These are phyloP conservation scores for Globisporangium ultimum DNA, from an alignment of 352 stramenopile species.

Conservation along the genomic window DNA sequence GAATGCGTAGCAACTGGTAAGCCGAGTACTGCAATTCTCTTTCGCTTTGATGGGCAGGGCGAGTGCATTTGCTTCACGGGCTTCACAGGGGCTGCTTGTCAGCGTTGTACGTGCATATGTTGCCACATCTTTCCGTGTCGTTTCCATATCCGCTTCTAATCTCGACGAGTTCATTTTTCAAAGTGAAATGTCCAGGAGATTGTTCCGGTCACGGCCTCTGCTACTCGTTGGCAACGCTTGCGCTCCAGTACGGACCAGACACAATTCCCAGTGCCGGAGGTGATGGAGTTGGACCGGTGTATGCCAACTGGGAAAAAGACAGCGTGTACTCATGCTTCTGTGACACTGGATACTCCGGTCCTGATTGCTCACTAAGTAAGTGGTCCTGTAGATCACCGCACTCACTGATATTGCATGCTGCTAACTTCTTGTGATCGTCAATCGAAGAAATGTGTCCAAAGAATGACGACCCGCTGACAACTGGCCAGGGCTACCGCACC, in stretches of 20 bases:
- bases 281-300: slow-evolving; percentile 46
- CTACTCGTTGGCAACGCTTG: slow-evolving; percentile 50
- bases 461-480: slow-evolving; percentile 83
- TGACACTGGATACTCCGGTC: slow-evolving; percentile 77
- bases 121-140: background rate
- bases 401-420: background rate
- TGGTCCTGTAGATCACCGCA: background rate
- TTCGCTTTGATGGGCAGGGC: slow-evolving; percentile 21
- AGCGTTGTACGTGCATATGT: slow-evolving; percentile 34
- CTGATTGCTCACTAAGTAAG: slow-evolving; percentile 81
- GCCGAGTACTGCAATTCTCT: background rate
- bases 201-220: slow-evolving; percentile 65
- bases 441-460: slow-evolving; percentile 76
- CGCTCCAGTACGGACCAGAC: slow-evolving; percentile 45
- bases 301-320: slow-evolving; percentile 86
- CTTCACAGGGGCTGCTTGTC: slow-evolving; percentile 55
- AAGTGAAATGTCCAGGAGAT: slow-evolving; percentile 54
- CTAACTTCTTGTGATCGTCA: background rate
- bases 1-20: too few relatives aligned
- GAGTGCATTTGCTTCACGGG: slow-evolving; percentile 56
- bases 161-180: background rate
- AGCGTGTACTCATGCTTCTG: slow-evolving; percentile 77
- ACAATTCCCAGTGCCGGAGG: slow-evolving; percentile 28
- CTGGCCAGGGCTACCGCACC: slow-evolving; percentile 50
- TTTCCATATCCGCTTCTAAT: background rate